These are phyloP conservation scores for Amesomyces nigricolor DNA, from an alignment of 2,329 filamentous ascomycete genomes.

Conservation along the genomic window DNA sequence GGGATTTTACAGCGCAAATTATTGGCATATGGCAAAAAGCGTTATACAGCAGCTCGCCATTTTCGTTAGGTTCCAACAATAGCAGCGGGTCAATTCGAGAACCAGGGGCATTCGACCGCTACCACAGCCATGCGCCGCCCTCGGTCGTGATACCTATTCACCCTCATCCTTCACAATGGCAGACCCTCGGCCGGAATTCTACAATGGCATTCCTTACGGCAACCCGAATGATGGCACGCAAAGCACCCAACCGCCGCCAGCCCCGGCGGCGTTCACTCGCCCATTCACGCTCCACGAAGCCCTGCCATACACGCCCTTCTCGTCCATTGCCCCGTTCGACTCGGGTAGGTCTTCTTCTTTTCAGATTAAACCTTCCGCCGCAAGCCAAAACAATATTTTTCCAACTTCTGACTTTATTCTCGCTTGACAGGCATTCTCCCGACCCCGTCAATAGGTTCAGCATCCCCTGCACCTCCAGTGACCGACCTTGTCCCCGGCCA, in stretches of 20 bases:
- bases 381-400: not conserved
- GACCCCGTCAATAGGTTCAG: constrained; percentile 55
- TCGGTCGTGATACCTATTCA: constrained; percentile 16
- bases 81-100: constrained; percentile 1
- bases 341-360: constrained; percentile 48
- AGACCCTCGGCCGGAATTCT: constrained; percentile 25
- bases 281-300: constrained; percentile 67
- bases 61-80: not conserved
- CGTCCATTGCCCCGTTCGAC: constrained; percentile 72
- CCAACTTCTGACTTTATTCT: not conserved
- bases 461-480: constrained; percentile 47
- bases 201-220: constrained; percentile 32
- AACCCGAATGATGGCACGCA: not conserved
- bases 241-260: constrained; percentile 6
- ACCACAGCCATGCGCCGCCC: constrained; percentile 27
- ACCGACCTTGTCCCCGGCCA: constrained; percentile 46
- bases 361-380: not conserved
- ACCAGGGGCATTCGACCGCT: constrained; percentile 7
- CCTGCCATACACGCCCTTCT: constrained; percentile 75
- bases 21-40: constrained; percentile 3
- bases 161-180: constrained; percentile 27
- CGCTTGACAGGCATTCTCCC: constrained; percentile 55
- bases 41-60: not conserved
- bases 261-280: constrained; percentile 28
- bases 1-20: not conserved